These are phyloP conservation scores for Phytophthora meadii DNA, from an alignment of 352 stramenopile genomes.

Conservation along the genomic window DNA sequence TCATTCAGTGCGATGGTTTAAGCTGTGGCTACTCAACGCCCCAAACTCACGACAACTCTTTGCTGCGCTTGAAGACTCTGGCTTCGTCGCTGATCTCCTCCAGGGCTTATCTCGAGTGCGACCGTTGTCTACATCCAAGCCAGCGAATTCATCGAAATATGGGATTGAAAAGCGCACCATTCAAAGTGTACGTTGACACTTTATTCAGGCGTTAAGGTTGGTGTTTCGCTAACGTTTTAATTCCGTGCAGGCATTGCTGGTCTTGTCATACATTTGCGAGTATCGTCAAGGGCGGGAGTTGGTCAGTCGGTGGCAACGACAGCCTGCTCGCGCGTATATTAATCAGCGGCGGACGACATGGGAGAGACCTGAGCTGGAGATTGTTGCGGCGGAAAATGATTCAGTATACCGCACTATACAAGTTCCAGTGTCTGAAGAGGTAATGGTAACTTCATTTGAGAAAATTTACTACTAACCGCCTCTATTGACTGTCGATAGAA, in stretches of 20 bases:
- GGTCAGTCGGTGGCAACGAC: conserved; percentile 31
- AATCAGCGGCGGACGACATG: conserved; percentile 28
- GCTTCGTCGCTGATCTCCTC: conserved; percentile 46
- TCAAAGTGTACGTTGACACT: conserved; percentile 37
- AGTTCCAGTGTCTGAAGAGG: conserved; percentile 11
- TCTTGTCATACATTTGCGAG: conserved; percentile 43
- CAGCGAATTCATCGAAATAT: conserved; percentile 2
- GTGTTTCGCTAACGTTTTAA: not conserved
- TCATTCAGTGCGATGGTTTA: conserved; percentile 47
- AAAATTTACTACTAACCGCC: not conserved
- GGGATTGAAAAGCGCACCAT: conserved; percentile 26
- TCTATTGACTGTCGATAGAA: conserved; percentile 8
- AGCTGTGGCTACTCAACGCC: conserved; percentile 52
- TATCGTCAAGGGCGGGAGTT: conserved; percentile 37
- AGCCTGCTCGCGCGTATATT: conserved; percentile 35
- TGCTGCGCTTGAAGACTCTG: conserved; percentile 36
- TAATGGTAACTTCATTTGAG: not conserved
- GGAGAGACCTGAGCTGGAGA: conserved; percentile 20
- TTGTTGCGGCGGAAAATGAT: conserved; percentile 38
- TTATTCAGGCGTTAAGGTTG: not conserved
- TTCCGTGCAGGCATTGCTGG: conserved; percentile 28
- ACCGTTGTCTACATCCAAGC: conserved; percentile 30
- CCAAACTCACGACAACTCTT: conserved; percentile 50
- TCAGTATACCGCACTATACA: conserved; percentile 33
- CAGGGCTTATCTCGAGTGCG: conserved; percentile 49